Conservation (phyloP, 1,284 basidiomycete species). For the Ustilago loliicola region DNA sequence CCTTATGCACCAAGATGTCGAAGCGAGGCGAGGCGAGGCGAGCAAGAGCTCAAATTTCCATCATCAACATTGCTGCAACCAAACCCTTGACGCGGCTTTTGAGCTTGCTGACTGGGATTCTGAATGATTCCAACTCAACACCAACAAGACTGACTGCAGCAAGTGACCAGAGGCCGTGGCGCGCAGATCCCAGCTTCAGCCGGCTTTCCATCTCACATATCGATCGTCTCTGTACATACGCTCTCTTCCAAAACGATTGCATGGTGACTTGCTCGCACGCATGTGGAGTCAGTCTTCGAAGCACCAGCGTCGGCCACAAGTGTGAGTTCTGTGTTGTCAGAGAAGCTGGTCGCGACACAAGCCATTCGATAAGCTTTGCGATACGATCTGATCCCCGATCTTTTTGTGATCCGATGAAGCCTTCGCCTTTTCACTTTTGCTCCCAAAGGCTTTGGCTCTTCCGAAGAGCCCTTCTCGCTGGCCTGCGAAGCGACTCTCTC, state of each 20-base stretch:
- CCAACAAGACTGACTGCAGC: background rate
- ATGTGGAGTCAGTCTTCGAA: background rate
- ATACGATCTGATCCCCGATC: conserved; percentile 3
- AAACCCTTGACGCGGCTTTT: background rate
- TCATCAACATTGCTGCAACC: background rate
- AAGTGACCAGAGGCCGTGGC: background rate
- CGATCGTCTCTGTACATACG: background rate
- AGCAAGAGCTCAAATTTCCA: background rate
- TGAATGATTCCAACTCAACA: too few species aligned
- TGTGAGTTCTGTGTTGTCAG: too few species aligned
- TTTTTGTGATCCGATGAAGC: background rate
- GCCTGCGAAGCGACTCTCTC: too few species aligned
- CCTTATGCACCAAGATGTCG: background rate
- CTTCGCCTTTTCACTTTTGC: too few species aligned
- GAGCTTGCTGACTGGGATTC: too few species aligned
- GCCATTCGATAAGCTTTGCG: background rate
- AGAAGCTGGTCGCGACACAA: too few species aligned
- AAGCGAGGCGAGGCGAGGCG: conserved; percentile 5
- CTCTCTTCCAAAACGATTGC: background rate
- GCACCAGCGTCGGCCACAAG: too few species aligned
- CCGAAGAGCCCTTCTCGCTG: too few species aligned
- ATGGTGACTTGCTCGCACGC: too few species aligned
- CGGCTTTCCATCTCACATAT: background rate
- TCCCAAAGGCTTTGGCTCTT: too few species aligned
- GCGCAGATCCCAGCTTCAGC: conserved; percentile 3